phyloP scores from a whole-genome alignment of 495 filamentous ascomycete species.

The Talaromyces borbonicus region DNA sequence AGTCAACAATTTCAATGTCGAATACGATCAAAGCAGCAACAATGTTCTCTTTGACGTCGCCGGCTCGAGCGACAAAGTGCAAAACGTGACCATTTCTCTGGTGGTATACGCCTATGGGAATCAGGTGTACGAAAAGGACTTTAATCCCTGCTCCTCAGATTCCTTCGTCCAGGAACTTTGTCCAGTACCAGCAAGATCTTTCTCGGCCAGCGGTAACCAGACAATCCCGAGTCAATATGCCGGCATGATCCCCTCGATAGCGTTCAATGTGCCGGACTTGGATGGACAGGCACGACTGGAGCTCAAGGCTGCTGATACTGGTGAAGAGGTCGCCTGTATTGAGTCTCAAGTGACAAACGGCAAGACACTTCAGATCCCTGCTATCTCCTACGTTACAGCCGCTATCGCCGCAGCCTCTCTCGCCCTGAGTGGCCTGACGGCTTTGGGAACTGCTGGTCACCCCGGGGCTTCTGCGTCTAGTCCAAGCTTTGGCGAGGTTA shows the following conservation, averaged over 20 bases:
- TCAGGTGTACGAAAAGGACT: slow-evolving; percentile 65
- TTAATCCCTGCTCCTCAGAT: slow-evolving; percentile 66
- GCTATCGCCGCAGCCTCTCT: slow-evolving; percentile 83
- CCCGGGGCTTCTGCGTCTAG: slow-evolving; percentile 60
- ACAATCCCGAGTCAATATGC: slow-evolving; percentile 60
- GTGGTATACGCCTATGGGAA: slow-evolving; percentile 81
- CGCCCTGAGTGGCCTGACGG: slow-evolving; percentile 61
- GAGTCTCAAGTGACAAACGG: slow-evolving; percentile 76
- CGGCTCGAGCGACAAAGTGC: slow-evolving; percentile 59
- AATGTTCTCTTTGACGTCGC: slow-evolving; percentile 73
- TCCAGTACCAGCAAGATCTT: slow-evolving; percentile 69
- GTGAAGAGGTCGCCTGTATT: slow-evolving; percentile 67
- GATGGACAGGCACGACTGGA: slow-evolving; percentile 76
- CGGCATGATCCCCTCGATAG: slow-evolving; percentile 73
- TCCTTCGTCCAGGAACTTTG: slow-evolving; percentile 67
- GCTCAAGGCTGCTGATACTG: slow-evolving; percentile 51
- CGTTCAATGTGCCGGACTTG: slow-evolving; percentile 83
- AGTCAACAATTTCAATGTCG: slow-evolving; percentile 65
- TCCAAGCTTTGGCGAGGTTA: slow-evolving; percentile 77
- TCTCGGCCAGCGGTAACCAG: slow-evolving; percentile 61
- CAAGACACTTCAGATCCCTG: slow-evolving; percentile 63
- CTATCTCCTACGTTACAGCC: slow-evolving; percentile 75
- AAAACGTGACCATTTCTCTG: slow-evolving; percentile 74
- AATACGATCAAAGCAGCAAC: slow-evolving; percentile 64
- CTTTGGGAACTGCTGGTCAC: slow-evolving; percentile 52